Percentiles rank a stretch among this genome's conserved stretches.
Conservation (phyloP, 371 early-diverging fungal genomes). For the Apophysomyces variabilis region DNA sequence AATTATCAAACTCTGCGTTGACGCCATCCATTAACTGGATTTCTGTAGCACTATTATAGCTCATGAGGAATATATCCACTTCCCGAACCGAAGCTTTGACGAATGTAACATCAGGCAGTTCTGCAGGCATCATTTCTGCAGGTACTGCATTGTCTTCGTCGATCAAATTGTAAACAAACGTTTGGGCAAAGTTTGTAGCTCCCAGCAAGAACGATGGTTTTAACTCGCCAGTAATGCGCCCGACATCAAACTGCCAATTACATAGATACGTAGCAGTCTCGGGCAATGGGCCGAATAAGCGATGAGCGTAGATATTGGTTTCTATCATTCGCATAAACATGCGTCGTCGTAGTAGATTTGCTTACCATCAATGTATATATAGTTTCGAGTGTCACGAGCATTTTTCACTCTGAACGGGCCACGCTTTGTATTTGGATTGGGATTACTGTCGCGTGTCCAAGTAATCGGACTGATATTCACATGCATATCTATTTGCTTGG, state of each 20-base stretch:
- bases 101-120: constrained; percentile 71
- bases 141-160: constrained; percentile 78
- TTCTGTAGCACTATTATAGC: constrained; percentile 60
- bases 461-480: constrained; percentile 67
- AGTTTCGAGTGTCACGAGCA: constrained; percentile 51
- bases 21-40: constrained; percentile 63
- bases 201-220: constrained; percentile 68
- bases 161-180: constrained; percentile 70
- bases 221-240: constrained; percentile 73
- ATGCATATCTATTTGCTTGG: constrained; percentile 56
- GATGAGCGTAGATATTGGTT: constrained; percentile 67
- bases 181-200: constrained; percentile 58
- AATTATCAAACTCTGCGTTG: constrained; percentile 66
- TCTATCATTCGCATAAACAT: constrained; percentile 33
- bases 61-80: constrained; percentile 71
- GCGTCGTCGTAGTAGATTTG: neutral
- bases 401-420: constrained; percentile 40
- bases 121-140: constrained; percentile 47
- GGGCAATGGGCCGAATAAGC: constrained; percentile 80
- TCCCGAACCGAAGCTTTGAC: constrained; percentile 62
- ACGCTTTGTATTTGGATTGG: constrained; percentile 31
- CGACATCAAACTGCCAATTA: constrained; percentile 76
- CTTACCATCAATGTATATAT: constrained; percentile 66
- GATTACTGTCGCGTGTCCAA: constrained; percentile 57
- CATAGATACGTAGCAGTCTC: constrained; percentile 71